These are phyloP conservation scores for Botryotinia globosa DNA, from an alignment of 2,329 filamentous ascomycete species.

Conservation along the genomic window DNA sequence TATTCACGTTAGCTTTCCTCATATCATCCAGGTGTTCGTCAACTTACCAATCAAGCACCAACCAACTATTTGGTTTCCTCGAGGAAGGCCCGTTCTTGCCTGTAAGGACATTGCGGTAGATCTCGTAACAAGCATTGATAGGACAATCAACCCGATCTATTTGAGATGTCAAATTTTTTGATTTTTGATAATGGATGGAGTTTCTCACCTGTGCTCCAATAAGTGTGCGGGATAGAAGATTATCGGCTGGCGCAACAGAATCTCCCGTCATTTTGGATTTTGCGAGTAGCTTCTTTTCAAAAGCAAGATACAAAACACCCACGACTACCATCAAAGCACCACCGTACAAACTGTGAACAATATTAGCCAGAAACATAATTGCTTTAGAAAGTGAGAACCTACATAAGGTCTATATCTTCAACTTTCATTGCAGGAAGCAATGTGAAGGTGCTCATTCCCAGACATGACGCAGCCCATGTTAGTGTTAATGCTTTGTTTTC, in stretches of 20 bases:
- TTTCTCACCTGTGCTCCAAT: slow-evolving; percentile 61
- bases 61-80: slow-evolving; percentile 83
- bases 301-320: slow-evolving; percentile 74
- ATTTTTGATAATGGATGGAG: background rate
- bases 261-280: slow-evolving; percentile 32
- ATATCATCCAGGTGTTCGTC: slow-evolving; percentile 20
- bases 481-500: slow-evolving; percentile 61
- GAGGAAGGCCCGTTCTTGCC: slow-evolving; percentile 77
- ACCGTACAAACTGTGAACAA: slow-evolving; percentile 60
- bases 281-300: slow-evolving; percentile 57
- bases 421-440: slow-evolving; percentile 81
- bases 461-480: slow-evolving; percentile 74
- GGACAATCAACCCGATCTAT: slow-evolving; percentile 66
- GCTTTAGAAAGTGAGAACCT: slow-evolving; percentile 37
- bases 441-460: slow-evolving; percentile 87
- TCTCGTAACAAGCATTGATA: slow-evolving; percentile 82
- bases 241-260: slow-evolving; percentile 40
- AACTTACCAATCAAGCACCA: slow-evolving; percentile 72
- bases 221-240: slow-evolving; percentile 55
- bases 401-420: slow-evolving; percentile 76
- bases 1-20: slow-evolving; percentile 5
- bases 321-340: slow-evolving; percentile 74
- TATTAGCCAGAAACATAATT: slow-evolving; percentile 23
- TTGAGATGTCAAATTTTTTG: slow-evolving; percentile 41
- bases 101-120: slow-evolving; percentile 84